These are phyloP conservation scores for Gracilaria domingensis DNA, from an alignment of 23 red algal species.

Conservation along the genomic window DNA sequence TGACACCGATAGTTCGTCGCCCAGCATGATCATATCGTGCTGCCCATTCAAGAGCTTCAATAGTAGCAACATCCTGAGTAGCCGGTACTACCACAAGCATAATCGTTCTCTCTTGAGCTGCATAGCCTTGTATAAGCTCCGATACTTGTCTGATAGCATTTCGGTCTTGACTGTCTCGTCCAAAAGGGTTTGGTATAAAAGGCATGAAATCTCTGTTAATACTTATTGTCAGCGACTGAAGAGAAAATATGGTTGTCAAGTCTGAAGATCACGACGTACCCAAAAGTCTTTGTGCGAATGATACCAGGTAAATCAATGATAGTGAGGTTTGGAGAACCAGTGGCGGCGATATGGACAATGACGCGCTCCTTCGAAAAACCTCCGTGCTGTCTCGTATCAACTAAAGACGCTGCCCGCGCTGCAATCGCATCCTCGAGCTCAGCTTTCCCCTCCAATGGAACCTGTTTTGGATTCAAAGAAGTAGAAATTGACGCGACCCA, in stretches of 20 bases:
- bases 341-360: slow-evolving; percentile 82
- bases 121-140: slow-evolving; percentile 38
- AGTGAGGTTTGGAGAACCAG: slow-evolving; percentile 86
- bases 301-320: slow-evolving; percentile 96
- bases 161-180: slow-evolving; percentile 52
- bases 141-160: slow-evolving; percentile 61
- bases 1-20: slow-evolving; percentile 67
- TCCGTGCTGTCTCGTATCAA: slow-evolving; percentile 33
- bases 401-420: slow-evolving; percentile 33
- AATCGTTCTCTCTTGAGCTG: slow-evolving; percentile 43
- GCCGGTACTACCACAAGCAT: slow-evolving; percentile 69
- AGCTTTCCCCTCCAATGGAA: slow-evolving; percentile 19
- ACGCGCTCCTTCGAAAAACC: slow-evolving; percentile 75
- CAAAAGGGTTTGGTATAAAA: slow-evolving; percentile 50
- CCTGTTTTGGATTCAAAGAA: slow-evolving; percentile 29
- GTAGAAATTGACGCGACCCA: slow-evolving; percentile 56
- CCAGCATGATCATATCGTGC: slow-evolving; percentile 36
- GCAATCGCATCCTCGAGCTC: slow-evolving; percentile 69
- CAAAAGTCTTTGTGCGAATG: slow-evolving; percentile 75
- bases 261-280: slow-evolving; percentile 30
- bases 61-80: slow-evolving; percentile 72
- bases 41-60: slow-evolving; percentile 70
- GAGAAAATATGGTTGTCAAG: slow-evolving; percentile 9
- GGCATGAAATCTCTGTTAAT: slow-evolving; percentile 72
- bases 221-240: slow-evolving; percentile 42